phyloP scores from a whole-genome alignment of 257 asterid genomes.

The Forsythia suspensa region DNA sequence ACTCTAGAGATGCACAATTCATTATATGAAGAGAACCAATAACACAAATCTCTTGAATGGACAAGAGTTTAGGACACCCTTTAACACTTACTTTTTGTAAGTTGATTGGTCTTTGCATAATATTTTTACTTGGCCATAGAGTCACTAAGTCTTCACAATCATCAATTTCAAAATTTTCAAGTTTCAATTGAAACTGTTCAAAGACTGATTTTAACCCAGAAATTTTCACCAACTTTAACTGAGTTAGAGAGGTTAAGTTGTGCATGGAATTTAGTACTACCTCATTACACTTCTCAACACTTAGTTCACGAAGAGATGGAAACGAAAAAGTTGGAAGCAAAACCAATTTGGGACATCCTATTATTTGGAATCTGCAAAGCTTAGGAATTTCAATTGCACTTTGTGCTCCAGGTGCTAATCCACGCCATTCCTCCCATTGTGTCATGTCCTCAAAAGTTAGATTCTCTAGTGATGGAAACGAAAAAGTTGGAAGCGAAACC shows the following conservation, averaged over 20 bases:
- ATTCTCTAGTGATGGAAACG: constrained; percentile 22
- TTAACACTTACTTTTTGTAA: neutral
- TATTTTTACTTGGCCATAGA: constrained; percentile 9
- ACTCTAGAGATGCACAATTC: neutral
- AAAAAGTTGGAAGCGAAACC: no score
- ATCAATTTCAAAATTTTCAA: constrained; percentile 8
- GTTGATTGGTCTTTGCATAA: constrained; percentile 7
- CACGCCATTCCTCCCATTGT: constrained; percentile 27
- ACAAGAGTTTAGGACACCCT: constrained; percentile 10
- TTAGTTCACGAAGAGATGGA: constrained; percentile 11
- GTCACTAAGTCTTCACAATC: constrained; percentile 11
- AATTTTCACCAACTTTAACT: neutral
- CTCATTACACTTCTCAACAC: neutral
- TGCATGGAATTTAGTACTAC: neutral
- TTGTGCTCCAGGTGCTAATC: neutral
- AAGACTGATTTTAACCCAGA: neutral
- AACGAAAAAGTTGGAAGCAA: neutral
- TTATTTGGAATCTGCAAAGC: constrained; percentile 7
- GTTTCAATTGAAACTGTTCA: constrained; percentile 10
- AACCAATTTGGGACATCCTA: constrained; percentile 19
- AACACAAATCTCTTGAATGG: constrained; percentile 8
- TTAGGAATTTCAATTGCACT: constrained; percentile 8
- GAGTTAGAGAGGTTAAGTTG: constrained; percentile 14
- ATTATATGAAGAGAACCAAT: neutral
- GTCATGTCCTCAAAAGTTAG: constrained; percentile 25